Evolutionary conservation across 2,329 filamentous ascomycete genomes (phyloP).

Genomic region (Aspergillus sp.): DNA sequence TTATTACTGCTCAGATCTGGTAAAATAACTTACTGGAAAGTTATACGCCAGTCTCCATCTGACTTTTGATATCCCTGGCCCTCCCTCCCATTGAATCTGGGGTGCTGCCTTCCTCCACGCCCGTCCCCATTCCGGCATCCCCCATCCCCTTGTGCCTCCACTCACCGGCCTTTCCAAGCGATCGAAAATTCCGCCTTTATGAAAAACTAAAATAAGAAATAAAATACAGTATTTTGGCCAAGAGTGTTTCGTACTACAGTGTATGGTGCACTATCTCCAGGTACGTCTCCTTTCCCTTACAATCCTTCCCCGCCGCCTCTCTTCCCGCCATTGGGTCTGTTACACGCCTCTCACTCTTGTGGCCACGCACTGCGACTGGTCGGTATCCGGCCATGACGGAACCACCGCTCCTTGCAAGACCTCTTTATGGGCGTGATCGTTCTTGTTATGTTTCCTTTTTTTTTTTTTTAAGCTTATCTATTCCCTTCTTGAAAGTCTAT

Average conservation of each 20-base stretch:
- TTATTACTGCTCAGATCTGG: conserved; percentile 17
- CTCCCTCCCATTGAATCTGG: conserved; percentile 11
- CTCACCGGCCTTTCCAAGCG: conserved; percentile 21
- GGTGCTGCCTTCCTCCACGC: conserved; percentile 23
- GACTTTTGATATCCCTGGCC: conserved; percentile 11
- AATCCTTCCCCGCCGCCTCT: conserved; percentile 15
- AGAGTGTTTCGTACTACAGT: conserved; percentile 16
- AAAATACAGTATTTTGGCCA: conserved; percentile 20
- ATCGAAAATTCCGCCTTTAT: conserved; percentile 11
- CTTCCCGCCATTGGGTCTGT: conserved; percentile 17
- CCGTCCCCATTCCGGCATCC: conserved; percentile 25
- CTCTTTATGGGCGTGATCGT: conserved; percentile 9
- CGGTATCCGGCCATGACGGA: conserved; percentile 19
- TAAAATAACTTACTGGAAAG: conserved; percentile 21
- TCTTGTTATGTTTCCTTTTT: neutral
- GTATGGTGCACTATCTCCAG: conserved; percentile 22
- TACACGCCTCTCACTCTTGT: conserved; percentile 23
- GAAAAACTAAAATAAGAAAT: conserved; percentile 16
- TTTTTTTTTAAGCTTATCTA: conserved; percentile 11
- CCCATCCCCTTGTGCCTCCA: conserved; percentile 26
- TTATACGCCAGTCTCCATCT: conserved; percentile 13
- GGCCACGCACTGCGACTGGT: conserved; percentile 27
- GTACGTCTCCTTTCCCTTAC: conserved; percentile 23
- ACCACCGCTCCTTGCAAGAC: conserved; percentile 19
- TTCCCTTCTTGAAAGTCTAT: neutral